Evolutionary conservation across 202 grass and related monocot species (phyloP), one percentile per base, ranked within the genome.

Genomic region (Carex sylvatica): DNA sequence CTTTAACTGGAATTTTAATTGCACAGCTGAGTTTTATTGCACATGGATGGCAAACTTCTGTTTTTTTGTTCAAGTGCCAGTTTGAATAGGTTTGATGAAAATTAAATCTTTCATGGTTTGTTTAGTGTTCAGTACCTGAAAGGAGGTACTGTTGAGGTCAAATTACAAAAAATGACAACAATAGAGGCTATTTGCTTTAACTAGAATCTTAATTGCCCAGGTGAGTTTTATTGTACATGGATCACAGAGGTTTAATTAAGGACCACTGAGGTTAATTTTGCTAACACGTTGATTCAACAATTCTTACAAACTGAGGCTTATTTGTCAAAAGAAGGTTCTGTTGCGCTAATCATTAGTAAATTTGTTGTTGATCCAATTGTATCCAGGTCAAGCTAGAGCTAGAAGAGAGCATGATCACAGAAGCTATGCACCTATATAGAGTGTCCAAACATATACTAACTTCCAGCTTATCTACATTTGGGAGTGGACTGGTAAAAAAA

Each of bases 401-500:
- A 15, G 85, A 91, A 38, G 87, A 95, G 84, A 91, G 83, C 76
- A 89, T 28, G 46, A 86, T 49, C 52, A 87, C 86, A 84, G 88
- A 98, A 80, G 89, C 83, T 49, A 88, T 93, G 82, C 80, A 87
- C 53, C 68, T 98, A 24, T 93, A 91, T 40, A 90, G 81, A 40
- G 92, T 91, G 84, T 91, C 86, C 86, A 93, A 91, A 83, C 84
- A 82, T 75, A 84, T 88, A 55, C 84, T 88, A 54, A 61, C 88
- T 10, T 84, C 92, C 40, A 98, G 86, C 86, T 87, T 92, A 87
- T 98, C 95, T 3, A 91, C 90, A 59, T 80, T 91, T 30, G 91
- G 83, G 20, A 90, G 87, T 56, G 92, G 91, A 98, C 88, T 86
- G 78, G 96, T 98, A 70, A 69, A 10, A 10, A 18, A 13, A 44